A percentile compares a stretch with the other conserved stretches of the same genome.
phyloP scores from a whole-genome alignment of 1,284 basidiomycete species.

The Phlebopus sp. region DNA sequence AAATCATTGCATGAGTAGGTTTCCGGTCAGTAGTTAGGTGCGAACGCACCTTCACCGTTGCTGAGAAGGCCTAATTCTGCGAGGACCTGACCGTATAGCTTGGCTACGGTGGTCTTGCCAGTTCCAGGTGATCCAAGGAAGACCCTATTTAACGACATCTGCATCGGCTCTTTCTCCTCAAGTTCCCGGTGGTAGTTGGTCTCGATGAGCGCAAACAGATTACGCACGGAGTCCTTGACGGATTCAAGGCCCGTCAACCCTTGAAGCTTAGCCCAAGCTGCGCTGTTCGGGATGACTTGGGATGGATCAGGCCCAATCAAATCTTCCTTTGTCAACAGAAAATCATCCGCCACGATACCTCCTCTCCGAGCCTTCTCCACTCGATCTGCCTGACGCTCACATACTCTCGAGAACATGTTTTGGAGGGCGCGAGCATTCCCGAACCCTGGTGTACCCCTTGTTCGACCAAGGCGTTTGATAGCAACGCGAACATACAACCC shows the following conservation, averaged over 20 bases:
- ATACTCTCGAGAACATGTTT: constrained; percentile 45
- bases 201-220: constrained; percentile 44
- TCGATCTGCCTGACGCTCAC: constrained; percentile 50
- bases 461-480: constrained; percentile 52
- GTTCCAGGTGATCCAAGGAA: constrained; percentile 66
- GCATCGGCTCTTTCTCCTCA: constrained; percentile 47
- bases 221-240: constrained; percentile 56
- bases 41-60: constrained; percentile 57
- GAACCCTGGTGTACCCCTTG: constrained; percentile 53
- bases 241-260: constrained; percentile 49
- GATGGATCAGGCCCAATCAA: constrained; percentile 64
- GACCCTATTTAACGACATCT: constrained; percentile 57
- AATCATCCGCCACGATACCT: constrained; percentile 45
- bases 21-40: not conserved
- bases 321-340: constrained; percentile 49
- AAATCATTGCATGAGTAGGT: not conserved
- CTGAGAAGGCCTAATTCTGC: constrained; percentile 58
- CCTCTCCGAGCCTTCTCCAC: constrained; percentile 38
- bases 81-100: constrained; percentile 59
- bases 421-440: constrained; percentile 64
- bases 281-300: constrained; percentile 41
- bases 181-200: constrained; percentile 61
- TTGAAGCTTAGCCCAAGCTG: constrained; percentile 52
- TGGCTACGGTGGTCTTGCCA: constrained; percentile 66
- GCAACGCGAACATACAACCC: constrained; percentile 59